These are phyloP conservation scores for Russula vinacea DNA, from an alignment of 768 basidiomycete species.

Conservation along the genomic window DNA sequence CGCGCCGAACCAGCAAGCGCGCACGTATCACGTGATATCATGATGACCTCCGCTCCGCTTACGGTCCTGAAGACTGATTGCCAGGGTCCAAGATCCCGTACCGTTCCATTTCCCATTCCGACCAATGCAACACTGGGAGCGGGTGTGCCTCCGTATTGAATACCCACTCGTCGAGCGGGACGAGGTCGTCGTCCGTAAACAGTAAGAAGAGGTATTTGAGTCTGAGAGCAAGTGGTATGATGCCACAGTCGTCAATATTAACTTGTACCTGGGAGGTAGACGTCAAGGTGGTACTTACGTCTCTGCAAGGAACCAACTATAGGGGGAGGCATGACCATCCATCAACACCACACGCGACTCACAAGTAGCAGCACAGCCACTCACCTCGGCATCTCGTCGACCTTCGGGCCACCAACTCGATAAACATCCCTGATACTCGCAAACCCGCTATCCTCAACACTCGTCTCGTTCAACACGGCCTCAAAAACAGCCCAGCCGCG, in stretches of 20 bases:
- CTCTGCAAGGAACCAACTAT: conserved; percentile 54
- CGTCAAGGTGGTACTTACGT: conserved; percentile 39
- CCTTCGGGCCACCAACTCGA: conserved; percentile 34
- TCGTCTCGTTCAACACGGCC: conserved; percentile 58
- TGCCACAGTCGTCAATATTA: neutral
- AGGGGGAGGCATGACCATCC: neutral
- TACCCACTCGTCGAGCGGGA: conserved; percentile 47
- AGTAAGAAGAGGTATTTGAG: conserved; percentile 71
- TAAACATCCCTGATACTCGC: conserved; percentile 54
- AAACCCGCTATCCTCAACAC: conserved; percentile 55
- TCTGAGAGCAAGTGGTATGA: conserved; percentile 41
- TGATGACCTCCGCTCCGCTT: neutral
- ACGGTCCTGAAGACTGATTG: neutral
- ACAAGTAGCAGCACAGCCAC: conserved; percentile 26
- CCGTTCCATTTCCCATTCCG: conserved; percentile 45
- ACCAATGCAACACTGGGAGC: conserved; percentile 68
- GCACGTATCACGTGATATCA: neutral
- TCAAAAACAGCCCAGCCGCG: conserved; percentile 70
- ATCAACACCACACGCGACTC: neutral
- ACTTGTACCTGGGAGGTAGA: too few relatives aligned
- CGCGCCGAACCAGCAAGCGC: too few relatives aligned
- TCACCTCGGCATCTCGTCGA: conserved; percentile 73
- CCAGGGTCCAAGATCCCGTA: conserved; percentile 38
- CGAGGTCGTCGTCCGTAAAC: conserved; percentile 59
- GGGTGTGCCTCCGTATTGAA: conserved; percentile 70